Conservation (phyloP, 2,329 filamentous ascomycete genomes). For the Sporothrix schenckii region DNA sequence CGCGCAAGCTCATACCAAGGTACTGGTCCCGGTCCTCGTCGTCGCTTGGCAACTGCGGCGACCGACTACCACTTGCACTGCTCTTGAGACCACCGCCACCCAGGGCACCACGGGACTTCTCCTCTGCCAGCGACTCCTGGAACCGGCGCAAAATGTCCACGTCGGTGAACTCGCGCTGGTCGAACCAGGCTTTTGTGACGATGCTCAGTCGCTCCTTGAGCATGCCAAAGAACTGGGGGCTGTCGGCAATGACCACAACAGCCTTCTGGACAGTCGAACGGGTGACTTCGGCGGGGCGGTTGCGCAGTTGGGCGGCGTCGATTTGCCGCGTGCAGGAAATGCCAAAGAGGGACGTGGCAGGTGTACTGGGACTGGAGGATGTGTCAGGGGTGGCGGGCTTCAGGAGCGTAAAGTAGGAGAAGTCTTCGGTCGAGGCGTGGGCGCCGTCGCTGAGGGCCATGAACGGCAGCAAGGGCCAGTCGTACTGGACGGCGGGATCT, state of each 20-base stretch:
- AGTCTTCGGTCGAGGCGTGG: conserved; percentile 93
- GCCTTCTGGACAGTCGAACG: conserved; percentile 97
- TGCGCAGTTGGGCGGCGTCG: conserved; percentile 74
- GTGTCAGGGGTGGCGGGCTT: conserved; percentile 63
- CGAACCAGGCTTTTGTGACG: conserved; percentile 95
- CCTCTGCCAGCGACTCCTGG: conserved; percentile 79
- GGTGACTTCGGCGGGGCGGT: conserved; percentile 87
- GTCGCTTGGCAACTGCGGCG: conserved; percentile 48
- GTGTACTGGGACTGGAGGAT: background rate
- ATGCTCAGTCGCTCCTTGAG: conserved; percentile 86
- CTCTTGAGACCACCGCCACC: conserved; percentile 22
- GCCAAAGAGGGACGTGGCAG: conserved; percentile 79
- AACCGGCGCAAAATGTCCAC: conserved; percentile 87
- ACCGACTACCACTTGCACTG: conserved; percentile 24
- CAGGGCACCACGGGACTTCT: conserved; percentile 59
- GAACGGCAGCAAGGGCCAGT: conserved; percentile 90
- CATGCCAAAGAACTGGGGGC: conserved; percentile 85
- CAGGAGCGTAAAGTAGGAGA: conserved; percentile 95
- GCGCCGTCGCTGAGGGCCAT: conserved; percentile 97
- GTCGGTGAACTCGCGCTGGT: conserved; percentile 88
- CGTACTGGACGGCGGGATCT: conserved; percentile 80
- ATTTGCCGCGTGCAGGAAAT: conserved; percentile 95
- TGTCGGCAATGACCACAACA: conserved; percentile 91
- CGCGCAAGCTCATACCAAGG: conserved; percentile 82
- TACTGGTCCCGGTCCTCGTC: conserved; percentile 82